A percentile compares a stretch with the other conserved stretches of the same genome.
phyloP scores from a whole-genome alignment of 257 asterid genomes.

The Lycium barbarum region DNA sequence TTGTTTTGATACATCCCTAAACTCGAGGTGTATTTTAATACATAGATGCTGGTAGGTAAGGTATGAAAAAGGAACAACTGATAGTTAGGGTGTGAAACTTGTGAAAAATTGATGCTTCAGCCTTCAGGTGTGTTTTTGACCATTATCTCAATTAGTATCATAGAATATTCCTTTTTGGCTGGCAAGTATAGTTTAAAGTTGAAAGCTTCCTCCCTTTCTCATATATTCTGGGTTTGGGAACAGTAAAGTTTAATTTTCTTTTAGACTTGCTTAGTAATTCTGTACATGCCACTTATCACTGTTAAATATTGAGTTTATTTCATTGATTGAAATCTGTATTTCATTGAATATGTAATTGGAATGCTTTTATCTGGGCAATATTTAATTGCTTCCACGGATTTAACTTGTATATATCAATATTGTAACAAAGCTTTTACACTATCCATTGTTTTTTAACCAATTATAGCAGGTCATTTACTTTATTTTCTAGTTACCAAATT shows the following conservation, averaged over 20 bases:
- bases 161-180: neutral
- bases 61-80: no score
- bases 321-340: neutral
- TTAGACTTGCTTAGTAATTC: neutral
- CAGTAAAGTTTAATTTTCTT: neutral
- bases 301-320: neutral
- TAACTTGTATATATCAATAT: neutral
- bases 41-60: no score
- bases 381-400: neutral
- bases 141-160: neutral
- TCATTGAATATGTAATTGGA: neutral
- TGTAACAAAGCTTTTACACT: neutral
- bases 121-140: no score
- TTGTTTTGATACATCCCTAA: no score
- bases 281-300: neutral
- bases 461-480: neutral
- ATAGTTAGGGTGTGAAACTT: no score
- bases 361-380: neutral
- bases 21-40: no score
- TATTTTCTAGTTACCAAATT: neutral
- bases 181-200: neutral
- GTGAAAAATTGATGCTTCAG: no score
- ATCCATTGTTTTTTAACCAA: no score
- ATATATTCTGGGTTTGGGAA: neutral
- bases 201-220: no score